phyloP scores from a whole-genome alignment of 441 rosid genomes.

The Croton laevigatus region DNA sequence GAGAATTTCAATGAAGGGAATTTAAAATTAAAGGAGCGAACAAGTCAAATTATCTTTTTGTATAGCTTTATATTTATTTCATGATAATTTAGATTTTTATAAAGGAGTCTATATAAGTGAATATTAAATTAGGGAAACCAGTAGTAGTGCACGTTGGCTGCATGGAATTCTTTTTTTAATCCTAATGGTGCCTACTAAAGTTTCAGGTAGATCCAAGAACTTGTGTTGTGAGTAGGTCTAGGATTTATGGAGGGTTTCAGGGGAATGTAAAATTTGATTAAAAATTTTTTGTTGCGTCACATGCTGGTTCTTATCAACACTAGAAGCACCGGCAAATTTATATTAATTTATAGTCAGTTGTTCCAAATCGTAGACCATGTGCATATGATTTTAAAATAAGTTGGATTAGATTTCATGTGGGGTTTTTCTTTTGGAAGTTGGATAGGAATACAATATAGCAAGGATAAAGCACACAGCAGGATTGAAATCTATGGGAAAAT shows the following conservation, averaged over 20 bases:
- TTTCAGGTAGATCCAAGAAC: conserved; percentile 27
- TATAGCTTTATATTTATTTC: background rate
- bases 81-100: background rate
- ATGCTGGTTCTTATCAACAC: conserved; percentile 16
- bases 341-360: conserved; percentile 20
- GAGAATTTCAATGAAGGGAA: background rate
- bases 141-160: background rate
- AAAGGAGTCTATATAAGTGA: background rate
- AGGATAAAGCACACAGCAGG: conserved; percentile 9
- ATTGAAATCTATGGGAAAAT: conserved; percentile 11
- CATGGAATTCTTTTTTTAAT: background rate
- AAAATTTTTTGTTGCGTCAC: conserved; percentile 13
- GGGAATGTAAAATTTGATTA: conserved; percentile 23
- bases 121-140: background rate
- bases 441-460: conserved; percentile 16
- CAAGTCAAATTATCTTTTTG: background rate
- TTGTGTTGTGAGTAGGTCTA: conserved; percentile 14
- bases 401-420: conserved; percentile 63
- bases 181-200: conserved; percentile 1
- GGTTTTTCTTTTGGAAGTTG: conserved; percentile 25
- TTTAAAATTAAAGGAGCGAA: background rate
- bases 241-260: conserved; percentile 11
- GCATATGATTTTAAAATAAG: conserved; percentile 41
- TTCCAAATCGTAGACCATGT: conserved; percentile 30
- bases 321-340: conserved; percentile 22